Percentiles rank a stretch among this genome's conserved stretches.
These are phyloP conservation scores for Catharanthus roseus DNA, from an alignment of 257 asterid species.

Conservation along the genomic window DNA sequence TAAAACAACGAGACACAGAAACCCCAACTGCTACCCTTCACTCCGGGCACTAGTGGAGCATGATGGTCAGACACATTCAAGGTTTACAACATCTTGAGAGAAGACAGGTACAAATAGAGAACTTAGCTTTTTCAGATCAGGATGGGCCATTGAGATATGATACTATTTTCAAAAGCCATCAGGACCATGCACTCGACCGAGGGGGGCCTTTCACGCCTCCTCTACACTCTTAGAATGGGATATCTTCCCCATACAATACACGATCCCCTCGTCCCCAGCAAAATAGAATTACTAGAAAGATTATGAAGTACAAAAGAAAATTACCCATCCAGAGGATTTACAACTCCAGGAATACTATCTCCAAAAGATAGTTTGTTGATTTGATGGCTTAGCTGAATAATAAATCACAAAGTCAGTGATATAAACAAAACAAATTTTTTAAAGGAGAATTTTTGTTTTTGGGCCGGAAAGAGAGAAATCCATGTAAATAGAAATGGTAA, in stretches of 20 bases:
- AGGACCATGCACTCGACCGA: background rate
- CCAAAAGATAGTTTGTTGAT: conserved; percentile 86
- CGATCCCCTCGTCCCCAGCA: background rate
- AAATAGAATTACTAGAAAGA: background rate
- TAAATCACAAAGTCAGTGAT: conserved; percentile 14
- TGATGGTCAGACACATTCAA: background rate
- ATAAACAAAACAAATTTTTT: conserved; percentile 6
- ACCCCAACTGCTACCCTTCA: background rate
- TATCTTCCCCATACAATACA: background rate
- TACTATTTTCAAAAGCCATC: too few relatives aligned
- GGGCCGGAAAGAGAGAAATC: background rate
- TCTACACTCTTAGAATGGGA: background rate
- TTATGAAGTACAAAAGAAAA: conserved; percentile 21
- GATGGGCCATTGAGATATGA: background rate
- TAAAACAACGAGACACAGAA: too few relatives aligned
- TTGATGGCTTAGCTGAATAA: conserved; percentile 85
- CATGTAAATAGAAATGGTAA: background rate
- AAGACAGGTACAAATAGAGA: background rate
- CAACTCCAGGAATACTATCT: conserved; percentile 77
- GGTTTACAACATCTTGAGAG: background rate
- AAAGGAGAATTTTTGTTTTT: background rate
- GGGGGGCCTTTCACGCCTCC: background rate
- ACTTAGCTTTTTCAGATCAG: background rate
- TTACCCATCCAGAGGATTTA: conserved; percentile 95
- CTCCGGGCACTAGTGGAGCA: background rate